Conservation (phyloP, 352 stramenopile species). For the Hyaloperonospora arabidopsidis region DNA sequence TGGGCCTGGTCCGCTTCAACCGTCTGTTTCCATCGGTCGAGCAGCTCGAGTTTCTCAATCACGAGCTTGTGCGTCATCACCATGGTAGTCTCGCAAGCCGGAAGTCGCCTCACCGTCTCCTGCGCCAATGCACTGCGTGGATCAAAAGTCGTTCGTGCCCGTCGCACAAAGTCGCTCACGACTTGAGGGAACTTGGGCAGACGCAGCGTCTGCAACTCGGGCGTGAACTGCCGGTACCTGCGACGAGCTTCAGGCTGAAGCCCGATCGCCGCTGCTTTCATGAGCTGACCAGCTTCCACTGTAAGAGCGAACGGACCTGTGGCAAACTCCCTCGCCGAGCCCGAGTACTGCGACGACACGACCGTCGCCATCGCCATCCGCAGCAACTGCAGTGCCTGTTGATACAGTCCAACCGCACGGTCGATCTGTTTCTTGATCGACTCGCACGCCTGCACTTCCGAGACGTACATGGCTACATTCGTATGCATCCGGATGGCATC, state of each 20-base stretch:
- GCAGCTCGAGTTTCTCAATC: slow-evolving; percentile 63
- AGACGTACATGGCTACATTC: slow-evolving; percentile 69
- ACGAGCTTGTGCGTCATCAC: slow-evolving; percentile 69
- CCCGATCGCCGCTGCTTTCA: slow-evolving; percentile 46
- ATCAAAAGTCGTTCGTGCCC: slow-evolving; percentile 52
- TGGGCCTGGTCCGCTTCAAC: slow-evolving; percentile 51
- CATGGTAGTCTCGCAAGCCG: slow-evolving; percentile 58
- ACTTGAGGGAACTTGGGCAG: slow-evolving; percentile 61
- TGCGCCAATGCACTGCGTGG: slow-evolving; percentile 42
- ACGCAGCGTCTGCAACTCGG: slow-evolving; percentile 35
- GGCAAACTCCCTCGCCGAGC: slow-evolving; percentile 61
- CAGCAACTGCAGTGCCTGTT: slow-evolving; percentile 56
- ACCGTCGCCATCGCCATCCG: slow-evolving; percentile 55
- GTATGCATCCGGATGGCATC: slow-evolving; percentile 60
- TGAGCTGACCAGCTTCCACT: slow-evolving; percentile 61
- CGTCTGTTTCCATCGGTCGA: slow-evolving; percentile 51
- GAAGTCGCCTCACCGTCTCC: slow-evolving; percentile 55
- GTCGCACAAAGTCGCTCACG: slow-evolving; percentile 57
- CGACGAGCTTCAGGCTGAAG: slow-evolving; percentile 66
- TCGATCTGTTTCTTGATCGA: slow-evolving; percentile 68
- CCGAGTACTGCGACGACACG: slow-evolving; percentile 56
- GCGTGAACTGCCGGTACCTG: slow-evolving; percentile 52
- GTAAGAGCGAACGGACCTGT: slow-evolving; percentile 55
- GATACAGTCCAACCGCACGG: slow-evolving; percentile 44
- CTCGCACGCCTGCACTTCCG: slow-evolving; percentile 58